Percentiles rank a stretch among this genome's conserved stretches.
Evolutionary conservation across 140 eudicot species (phyloP).

Genomic region (Senecio squalidus): DNA sequence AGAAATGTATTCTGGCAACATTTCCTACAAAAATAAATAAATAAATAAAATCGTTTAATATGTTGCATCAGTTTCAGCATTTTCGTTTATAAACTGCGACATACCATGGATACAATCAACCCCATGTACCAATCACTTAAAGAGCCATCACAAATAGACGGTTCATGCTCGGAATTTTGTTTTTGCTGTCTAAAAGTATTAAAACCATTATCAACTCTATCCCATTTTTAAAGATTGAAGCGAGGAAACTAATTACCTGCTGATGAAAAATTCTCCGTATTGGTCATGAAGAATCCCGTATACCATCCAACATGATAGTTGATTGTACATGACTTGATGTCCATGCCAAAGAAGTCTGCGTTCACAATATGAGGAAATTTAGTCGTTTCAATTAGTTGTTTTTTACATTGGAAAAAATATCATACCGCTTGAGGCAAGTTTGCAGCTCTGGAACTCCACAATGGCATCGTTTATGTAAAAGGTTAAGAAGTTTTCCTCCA

Average conservation of each 20-base stretch:
- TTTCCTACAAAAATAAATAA: constrained; percentile 49
- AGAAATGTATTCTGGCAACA: constrained; percentile 89
- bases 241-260: constrained; percentile 41
- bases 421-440: constrained; percentile 75
- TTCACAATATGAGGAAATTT: constrained; percentile 12
- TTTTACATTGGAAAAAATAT: not conserved
- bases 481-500: constrained; percentile 90
- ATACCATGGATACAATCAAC: constrained; percentile 69
- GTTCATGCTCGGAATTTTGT: constrained; percentile 37
- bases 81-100: not conserved
- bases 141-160: constrained; percentile 46
- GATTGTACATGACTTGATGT: constrained; percentile 96
- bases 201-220: constrained; percentile 4
- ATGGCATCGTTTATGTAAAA: constrained; percentile 74
- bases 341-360: constrained; percentile 95
- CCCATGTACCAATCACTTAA: constrained; percentile 80
- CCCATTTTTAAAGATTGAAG: not conserved
- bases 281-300: constrained; percentile 92
- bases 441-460: constrained; percentile 98
- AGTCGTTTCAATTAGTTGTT: not conserved
- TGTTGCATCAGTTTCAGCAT: not conserved
- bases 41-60: not conserved
- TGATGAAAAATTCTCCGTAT: constrained; percentile 77
- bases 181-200: constrained; percentile 59
- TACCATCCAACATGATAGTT: constrained; percentile 86